Evolutionary conservation across 331 rosid species (phyloP).

Genomic region (Cydonia oblonga): DNA sequence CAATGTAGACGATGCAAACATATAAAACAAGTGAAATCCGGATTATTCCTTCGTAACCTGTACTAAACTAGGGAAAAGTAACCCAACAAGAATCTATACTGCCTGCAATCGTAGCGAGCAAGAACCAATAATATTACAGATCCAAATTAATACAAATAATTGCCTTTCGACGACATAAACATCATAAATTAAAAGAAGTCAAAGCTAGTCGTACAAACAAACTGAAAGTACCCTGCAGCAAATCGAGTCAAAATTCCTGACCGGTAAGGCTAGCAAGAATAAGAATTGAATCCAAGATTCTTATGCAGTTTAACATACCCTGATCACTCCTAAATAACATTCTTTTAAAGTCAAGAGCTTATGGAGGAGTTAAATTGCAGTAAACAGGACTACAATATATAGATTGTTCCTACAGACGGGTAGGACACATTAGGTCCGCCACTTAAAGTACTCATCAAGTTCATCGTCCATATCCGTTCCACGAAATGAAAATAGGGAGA

Average conservation of each 20-base stretch:
- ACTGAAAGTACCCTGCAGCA: constrained; percentile 11
- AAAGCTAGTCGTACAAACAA: constrained; percentile 11
- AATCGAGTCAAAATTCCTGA: constrained; percentile 12
- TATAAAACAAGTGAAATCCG: constrained; percentile 1
- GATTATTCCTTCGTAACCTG: constrained; percentile 28
- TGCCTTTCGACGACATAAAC: not conserved
- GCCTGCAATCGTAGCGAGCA: not conserved
- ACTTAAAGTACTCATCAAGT: constrained; percentile 35
- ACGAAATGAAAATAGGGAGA: constrained; percentile 8
- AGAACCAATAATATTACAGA: not conserved
- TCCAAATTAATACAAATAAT: constrained; percentile 8
- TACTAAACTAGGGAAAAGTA: constrained; percentile 16
- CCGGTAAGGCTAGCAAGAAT: constrained; percentile 9
- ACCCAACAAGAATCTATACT: not conserved
- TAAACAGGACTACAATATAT: constrained; percentile 38
- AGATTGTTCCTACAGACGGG: constrained; percentile 59
- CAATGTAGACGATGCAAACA: constrained; percentile 1
- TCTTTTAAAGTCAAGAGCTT: constrained; percentile 36
- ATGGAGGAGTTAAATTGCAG: constrained; percentile 49
- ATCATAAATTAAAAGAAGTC: not conserved
- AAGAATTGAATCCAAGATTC: constrained; percentile 17
- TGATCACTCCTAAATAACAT: constrained; percentile 12
- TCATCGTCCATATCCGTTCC: constrained; percentile 38
- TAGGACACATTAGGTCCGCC: constrained; percentile 47
- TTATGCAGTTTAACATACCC: constrained; percentile 14